Evolutionary conservation across 2,329 filamentous ascomycete species (phyloP).

Genomic region (Pestalotiopsis fici): DNA sequence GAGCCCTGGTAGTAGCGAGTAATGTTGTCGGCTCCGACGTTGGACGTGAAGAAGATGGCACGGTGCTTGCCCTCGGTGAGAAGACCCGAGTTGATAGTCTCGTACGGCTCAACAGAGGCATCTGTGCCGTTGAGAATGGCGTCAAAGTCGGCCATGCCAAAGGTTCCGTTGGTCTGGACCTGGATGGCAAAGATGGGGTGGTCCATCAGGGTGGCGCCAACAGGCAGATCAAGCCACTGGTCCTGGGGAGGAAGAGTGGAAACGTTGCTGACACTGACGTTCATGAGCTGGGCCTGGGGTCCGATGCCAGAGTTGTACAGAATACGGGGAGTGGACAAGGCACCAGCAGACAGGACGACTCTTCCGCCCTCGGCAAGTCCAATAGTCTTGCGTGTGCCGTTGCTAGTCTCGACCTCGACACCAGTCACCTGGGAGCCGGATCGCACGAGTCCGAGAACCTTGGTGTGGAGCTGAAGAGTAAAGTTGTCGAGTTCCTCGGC

Average conservation of each 20-base stretch:
- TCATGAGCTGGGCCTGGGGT: conserved; percentile 5
- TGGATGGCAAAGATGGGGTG: conserved; percentile 26
- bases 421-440: conserved; percentile 4
- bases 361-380: conserved; percentile 20
- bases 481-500: conserved; percentile 6
- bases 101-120: conserved; percentile 15
- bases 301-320: conserved; percentile 23
- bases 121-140: not conserved
- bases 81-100: conserved; percentile 18
- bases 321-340: conserved; percentile 24
- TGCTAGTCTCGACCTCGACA: conserved; percentile 13
- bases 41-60: conserved; percentile 22
- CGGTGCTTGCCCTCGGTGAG: conserved; percentile 23
- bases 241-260: conserved; percentile 18
- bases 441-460: conserved; percentile 18
- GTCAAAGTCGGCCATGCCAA: not conserved
- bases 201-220: conserved; percentile 20
- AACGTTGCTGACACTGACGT: conserved; percentile 6
- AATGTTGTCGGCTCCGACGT: conserved; percentile 20
- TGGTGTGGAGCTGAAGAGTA: conserved; percentile 16
- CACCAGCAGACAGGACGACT: conserved; percentile 21
- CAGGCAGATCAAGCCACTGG: conserved; percentile 27
- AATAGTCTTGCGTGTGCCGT: conserved; percentile 11
- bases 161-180: conserved; percentile 25
- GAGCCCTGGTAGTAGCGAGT: conserved; percentile 25